Evolutionary conservation across 2,329 filamentous ascomycete species (phyloP), one percentile per base, ranked within the genome.

Genomic region (Akanthomyces muscarius): DNA sequence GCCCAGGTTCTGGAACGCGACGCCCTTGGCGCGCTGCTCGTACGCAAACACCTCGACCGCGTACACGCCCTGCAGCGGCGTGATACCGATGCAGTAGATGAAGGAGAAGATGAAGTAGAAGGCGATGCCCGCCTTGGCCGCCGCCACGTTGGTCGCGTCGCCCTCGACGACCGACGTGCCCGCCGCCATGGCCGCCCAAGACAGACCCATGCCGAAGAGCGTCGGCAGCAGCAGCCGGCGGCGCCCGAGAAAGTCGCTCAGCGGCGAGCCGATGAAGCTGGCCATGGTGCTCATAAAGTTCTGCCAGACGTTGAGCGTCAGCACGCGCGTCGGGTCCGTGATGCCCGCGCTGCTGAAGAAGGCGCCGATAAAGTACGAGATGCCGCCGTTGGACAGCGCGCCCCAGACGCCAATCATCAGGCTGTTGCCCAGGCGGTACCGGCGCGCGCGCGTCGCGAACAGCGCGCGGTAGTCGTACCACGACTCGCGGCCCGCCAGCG

Each of bases 341-440:
- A 81, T 76, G 23, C 83, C 83, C 53, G 81, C 81, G 3, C 79
- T 81, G 59, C 79, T 73, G 54, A 86, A 75, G 33, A 85, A 78
- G 58, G 80, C 70, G 10, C 67, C 68, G 23, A 84, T 75, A 71
- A 83, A 84, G 70, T 84, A 84, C 6, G 78, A 80, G 16, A 80
- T 66, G 8, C 73, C 75, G 41, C 72, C 74, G 60, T 77, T 76
- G 55, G 75, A 61, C 16, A 61, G 58, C 14, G 58, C 58, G 23
- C 61, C 61, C 61, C 61, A 72, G 25, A 80, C 73, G 41, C 71
- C 63, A 23, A 68, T 52, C n/a, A 65, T 70, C 45, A 75, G 71
- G 57, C 76, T 77, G 64, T 72, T 76, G 36, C 72, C 68, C 8
- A 82, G 71, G 30, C 80, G 76, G 67, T 79, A 80, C 28, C 73